Percentiles rank a stretch among this genome's conserved stretches.
phyloP scores from a whole-genome alignment of 306 rosid species.

The Mimosa bimucronata region DNA sequence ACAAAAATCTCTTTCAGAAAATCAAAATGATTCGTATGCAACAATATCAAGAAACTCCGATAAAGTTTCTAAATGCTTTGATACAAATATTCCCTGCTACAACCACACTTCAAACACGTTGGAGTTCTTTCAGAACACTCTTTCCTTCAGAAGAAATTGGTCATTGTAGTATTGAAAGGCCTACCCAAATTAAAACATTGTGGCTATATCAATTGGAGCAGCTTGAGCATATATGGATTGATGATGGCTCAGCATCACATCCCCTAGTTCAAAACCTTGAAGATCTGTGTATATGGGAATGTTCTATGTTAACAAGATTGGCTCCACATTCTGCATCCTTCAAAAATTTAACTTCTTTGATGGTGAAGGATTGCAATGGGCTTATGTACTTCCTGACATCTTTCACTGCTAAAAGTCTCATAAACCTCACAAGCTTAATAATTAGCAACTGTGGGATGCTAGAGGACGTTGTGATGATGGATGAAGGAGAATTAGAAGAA shows the following conservation, averaged over 20 bases:
- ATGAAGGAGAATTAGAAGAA: neutral
- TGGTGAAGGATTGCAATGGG: neutral
- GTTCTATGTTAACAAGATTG: neutral
- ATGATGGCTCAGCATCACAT: neutral
- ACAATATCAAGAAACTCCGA: neutral
- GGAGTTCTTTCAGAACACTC: neutral
- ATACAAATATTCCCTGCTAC: neutral
- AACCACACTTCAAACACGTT: neutral
- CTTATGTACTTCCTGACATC: neutral
- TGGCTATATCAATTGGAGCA: neutral
- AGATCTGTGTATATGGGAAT: fast-evolving
- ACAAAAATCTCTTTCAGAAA: neutral
- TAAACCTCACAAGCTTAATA: neutral
- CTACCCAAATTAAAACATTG: neutral
- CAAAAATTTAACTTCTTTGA: neutral
- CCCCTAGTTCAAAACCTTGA: neutral
- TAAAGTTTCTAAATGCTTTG: neutral
- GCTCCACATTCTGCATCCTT: neutral
- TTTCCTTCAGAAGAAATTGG: neutral
- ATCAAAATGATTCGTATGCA: neutral
- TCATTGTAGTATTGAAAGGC: neutral
- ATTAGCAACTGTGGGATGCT: neutral
- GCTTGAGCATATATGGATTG: neutral
- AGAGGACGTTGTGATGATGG: neutral
- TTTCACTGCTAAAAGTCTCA: neutral